Evolutionary conservation across 257 asterid species (phyloP).

Genomic region (Solanum bukasovii): DNA sequence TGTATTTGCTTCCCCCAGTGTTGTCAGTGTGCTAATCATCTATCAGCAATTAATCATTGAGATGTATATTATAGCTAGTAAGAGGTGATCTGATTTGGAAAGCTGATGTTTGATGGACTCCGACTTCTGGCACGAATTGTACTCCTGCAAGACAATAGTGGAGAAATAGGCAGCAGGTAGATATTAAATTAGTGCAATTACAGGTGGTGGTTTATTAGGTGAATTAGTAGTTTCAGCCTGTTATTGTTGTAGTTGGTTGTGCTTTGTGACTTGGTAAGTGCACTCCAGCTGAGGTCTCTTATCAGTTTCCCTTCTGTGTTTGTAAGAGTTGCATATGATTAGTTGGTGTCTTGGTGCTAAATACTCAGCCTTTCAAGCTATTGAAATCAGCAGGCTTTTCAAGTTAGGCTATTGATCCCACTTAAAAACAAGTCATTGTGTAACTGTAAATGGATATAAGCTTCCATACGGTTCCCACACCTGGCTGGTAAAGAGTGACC

Average conservation of each 20-base stretch:
- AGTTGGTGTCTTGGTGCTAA: neutral
- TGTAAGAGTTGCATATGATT: neutral
- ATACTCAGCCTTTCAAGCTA: neutral
- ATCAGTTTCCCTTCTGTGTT: neutral
- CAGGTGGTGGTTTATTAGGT: neutral
- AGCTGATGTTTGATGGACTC: neutral
- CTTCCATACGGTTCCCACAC: neutral
- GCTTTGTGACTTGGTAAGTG: neutral
- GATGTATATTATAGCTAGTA: neutral
- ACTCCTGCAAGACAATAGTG: neutral
- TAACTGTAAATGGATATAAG: neutral
- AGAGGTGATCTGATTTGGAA: neutral
- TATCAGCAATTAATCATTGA: neutral
- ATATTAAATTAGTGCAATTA: neutral
- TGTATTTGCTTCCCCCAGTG: neutral
- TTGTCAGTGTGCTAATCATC: neutral
- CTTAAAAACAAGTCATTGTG: neutral
- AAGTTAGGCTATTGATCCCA: neutral
- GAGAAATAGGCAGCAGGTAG: neutral
- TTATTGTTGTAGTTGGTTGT: neutral
- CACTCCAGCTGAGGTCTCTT: neutral
- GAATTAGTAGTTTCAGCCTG: neutral
- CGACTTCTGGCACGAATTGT: neutral
- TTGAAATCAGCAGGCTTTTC: neutral
- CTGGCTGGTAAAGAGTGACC: neutral